Base-by-base conservation (phyloP, 305 asterid species). In the Euphrasia arctica region DNA sequence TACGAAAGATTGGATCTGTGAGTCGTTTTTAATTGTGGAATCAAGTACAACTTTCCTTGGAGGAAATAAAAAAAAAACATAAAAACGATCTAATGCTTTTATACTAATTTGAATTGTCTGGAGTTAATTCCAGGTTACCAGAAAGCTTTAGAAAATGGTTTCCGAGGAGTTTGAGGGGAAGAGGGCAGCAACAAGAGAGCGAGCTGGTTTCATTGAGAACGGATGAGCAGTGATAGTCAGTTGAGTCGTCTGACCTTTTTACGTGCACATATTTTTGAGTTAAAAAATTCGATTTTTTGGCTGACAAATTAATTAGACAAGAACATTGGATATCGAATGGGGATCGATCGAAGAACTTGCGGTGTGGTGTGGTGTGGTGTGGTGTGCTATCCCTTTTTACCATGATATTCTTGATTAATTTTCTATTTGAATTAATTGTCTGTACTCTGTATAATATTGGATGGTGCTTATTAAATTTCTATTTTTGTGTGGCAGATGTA, bases 1-100 rank as follows among this genome's bases (percentile, higher is more conserved):
- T 84, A 74, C 18, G 97, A 90, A 70, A 83, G 97, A 84, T 60
- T 90, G 58, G 95, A 92, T 80, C 79, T 90, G 98, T 92, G 87
- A 89, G 97, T 77, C 62, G 14, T 47, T 47, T 11, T 9, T 45
- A 45, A 45, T 11, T 45, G 50, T 12, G n/a, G 50, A 4, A 45
- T 42, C 50, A 45, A 45, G 14, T 11, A 45, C 14, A 4, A 2
- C 50, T 10, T 43, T 2, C 50, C 12, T 0, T 9, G 14, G 50
- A 45, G 50, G 50, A 45, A 9, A 5, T 9, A 3, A 45, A 45
- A 45, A 45, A 3, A 1, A 11, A 45, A 45, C n/a, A n/a, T n/a
- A 9, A 12, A 8, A 9, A 9, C 5, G 3, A 12, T 50, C 25
- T 50, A 15, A 18, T 50, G 56, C 28, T 25, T 22, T 1, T 22